These are phyloP conservation scores for Botrytis elliptica DNA, from an alignment of 2,329 filamentous ascomycete genomes.

Conservation along the genomic window DNA sequence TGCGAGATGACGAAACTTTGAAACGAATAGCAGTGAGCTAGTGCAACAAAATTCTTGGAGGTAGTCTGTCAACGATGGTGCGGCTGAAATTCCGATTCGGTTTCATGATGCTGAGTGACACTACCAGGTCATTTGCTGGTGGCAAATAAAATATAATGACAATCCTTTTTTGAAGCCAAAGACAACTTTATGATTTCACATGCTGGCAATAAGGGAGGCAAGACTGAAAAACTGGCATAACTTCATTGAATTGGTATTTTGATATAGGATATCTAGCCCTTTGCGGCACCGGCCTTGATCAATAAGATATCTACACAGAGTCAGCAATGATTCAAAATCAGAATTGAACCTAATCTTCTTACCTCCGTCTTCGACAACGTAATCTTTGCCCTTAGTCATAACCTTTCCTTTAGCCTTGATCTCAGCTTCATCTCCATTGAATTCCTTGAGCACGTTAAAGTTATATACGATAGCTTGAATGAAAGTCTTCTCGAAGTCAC, in stretches of 20 bases:
- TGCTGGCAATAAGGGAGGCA: neutral
- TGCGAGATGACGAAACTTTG: neutral
- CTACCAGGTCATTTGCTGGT: neutral
- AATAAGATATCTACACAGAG: constrained; percentile 31
- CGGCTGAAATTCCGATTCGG: neutral
- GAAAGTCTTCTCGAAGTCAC: constrained; percentile 99
- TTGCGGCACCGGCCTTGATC: constrained; percentile 39
- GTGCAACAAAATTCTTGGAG: neutral
- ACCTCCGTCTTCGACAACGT: constrained; percentile 79
- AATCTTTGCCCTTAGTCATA: constrained; percentile 98
- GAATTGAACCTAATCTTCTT: constrained; percentile 41
- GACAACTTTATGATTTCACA: neutral
- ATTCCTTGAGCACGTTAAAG: constrained; percentile 75
- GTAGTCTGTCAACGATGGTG: neutral
- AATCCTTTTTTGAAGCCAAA: neutral
- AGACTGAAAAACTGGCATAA: neutral
- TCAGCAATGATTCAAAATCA: neutral
- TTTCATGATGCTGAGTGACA: neutral
- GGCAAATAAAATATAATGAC: neutral
- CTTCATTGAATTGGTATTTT: constrained; percentile 19
- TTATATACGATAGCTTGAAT: constrained; percentile 97
- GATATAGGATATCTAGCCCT: constrained; percentile 32
- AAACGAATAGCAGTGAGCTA: neutral
- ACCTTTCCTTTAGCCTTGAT: constrained; percentile 95
- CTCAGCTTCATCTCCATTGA: constrained; percentile 75